phyloP scores from a whole-genome alignment of 2,329 filamentous ascomycete genomes.

The Dactylella cylindrospora region DNA sequence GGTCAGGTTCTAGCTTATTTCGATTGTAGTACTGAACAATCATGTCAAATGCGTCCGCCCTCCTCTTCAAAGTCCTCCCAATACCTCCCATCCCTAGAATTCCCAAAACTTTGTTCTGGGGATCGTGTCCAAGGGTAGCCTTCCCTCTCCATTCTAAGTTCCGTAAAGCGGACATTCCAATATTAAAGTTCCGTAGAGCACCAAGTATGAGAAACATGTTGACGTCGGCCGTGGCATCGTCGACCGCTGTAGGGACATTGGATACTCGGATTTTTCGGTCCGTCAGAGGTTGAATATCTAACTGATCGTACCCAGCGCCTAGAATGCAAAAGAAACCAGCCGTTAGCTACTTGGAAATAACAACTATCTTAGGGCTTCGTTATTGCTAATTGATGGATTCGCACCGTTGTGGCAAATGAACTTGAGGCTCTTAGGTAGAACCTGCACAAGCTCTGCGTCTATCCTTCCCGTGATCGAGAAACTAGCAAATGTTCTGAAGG shows the following conservation, averaged over 20 bases:
- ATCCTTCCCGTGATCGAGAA: slow-evolving; percentile 66
- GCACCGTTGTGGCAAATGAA: slow-evolving; percentile 65
- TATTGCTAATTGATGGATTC: no score
- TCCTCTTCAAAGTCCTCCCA: slow-evolving; percentile 72
- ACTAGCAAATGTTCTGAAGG: slow-evolving; percentile 72
- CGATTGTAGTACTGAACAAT: slow-evolving; percentile 74
- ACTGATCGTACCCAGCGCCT: slow-evolving; percentile 84
- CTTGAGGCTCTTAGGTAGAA: slow-evolving; percentile 58
- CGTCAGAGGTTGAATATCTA: slow-evolving; percentile 72
- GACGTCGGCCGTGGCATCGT: slow-evolving; percentile 80
- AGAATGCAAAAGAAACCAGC: no score
- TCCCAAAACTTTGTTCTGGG: slow-evolving; percentile 74
- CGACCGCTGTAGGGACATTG: slow-evolving; percentile 77
- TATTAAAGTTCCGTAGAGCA: slow-evolving; percentile 72
- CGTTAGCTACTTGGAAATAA: no score
- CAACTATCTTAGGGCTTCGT: no score
- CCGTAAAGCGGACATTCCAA: slow-evolving; percentile 66
- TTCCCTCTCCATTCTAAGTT: slow-evolving; percentile 68
- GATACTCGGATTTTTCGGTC: slow-evolving; percentile 68
- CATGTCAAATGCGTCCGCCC: slow-evolving; percentile 76
- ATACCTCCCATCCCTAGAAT: slow-evolving; percentile 87
- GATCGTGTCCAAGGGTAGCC: slow-evolving; percentile 69
- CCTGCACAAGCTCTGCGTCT: slow-evolving; percentile 68
- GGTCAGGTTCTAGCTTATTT: slow-evolving; percentile 60
- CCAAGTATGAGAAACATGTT: slow-evolving; percentile 80